These are phyloP conservation scores for Wickerhamiella siamensis DNA, from an alignment of 805 yeast genomes.

Conservation along the genomic window DNA sequence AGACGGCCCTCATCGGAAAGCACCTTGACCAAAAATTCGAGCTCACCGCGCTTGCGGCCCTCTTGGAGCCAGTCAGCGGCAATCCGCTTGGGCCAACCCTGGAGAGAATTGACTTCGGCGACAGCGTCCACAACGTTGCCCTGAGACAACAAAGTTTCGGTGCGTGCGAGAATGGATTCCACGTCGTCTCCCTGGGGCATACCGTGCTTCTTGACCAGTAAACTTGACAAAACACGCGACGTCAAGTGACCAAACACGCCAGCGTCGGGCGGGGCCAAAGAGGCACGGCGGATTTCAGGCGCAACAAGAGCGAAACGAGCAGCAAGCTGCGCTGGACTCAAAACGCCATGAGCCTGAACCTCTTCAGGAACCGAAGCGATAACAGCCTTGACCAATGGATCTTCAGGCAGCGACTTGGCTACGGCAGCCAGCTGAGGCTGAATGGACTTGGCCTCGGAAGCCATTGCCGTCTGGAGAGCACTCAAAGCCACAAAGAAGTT, in stretches of 20 bases:
- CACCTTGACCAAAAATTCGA: slow-evolving; percentile 57
- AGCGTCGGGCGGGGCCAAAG: slow-evolving; percentile 86
- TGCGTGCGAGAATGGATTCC: slow-evolving; percentile 79
- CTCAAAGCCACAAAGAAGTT: slow-evolving; percentile 32
- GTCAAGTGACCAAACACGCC: slow-evolving; percentile 87
- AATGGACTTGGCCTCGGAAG: slow-evolving; percentile 27
- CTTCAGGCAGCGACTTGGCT: slow-evolving; percentile 29
- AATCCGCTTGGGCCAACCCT: slow-evolving; percentile 84
- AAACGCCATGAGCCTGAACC: slow-evolving; percentile 39
- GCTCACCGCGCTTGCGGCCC: slow-evolving; percentile 79
- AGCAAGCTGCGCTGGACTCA: slow-evolving; percentile 63
- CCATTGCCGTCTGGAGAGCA: slow-evolving; percentile 30
- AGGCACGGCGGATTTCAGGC: slow-evolving; percentile 78
- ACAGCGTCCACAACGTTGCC: slow-evolving; percentile 80
- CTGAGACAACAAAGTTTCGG: slow-evolving; percentile 55
- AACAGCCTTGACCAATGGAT: slow-evolving; percentile 37
- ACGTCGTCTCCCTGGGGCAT: slow-evolving; percentile 69
- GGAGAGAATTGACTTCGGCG: slow-evolving; percentile 75
- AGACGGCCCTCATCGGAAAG: slow-evolving; percentile 26
- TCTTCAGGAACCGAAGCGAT: slow-evolving; percentile 34
- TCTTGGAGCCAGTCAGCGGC: slow-evolving; percentile 87
- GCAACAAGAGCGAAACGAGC: slow-evolving; percentile 66
- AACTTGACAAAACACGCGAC: slow-evolving; percentile 59
- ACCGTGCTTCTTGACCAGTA: slow-evolving; percentile 68
- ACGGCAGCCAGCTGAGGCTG: slow-evolving; percentile 24